Evolutionary conservation across 116 monocot species (phyloP).

Genomic region (Zostera marina): DNA sequence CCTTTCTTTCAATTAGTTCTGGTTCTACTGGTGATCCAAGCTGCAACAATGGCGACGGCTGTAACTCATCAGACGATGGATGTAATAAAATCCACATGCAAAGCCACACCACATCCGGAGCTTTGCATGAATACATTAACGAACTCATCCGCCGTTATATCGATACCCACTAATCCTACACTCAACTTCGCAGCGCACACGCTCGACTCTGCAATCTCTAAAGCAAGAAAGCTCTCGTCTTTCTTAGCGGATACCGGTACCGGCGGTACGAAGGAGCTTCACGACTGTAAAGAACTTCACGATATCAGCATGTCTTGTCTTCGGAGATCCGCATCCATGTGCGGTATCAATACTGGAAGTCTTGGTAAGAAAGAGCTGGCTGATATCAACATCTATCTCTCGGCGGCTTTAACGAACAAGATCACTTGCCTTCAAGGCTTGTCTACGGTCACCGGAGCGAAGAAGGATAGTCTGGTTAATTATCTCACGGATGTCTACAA

Average conservation of each 20-base stretch:
- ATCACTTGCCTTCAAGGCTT: conserved; percentile 78
- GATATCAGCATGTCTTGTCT: conserved; percentile 48
- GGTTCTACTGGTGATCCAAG: too few relatives aligned
- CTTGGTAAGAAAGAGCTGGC: conserved; percentile 1
- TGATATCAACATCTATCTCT: conserved; percentile 38
- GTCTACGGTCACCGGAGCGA: conserved; percentile 23
- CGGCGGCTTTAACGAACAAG: conserved; percentile 71
- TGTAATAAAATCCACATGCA: conserved; percentile 16
- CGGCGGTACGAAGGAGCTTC: conserved; percentile 14
- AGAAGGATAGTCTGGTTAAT: conserved; percentile 10
- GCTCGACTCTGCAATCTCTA: conserved; percentile 42
- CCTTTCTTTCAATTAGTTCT: too few relatives aligned
- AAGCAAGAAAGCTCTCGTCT: conserved; percentile 18
- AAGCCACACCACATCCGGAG: conserved; percentile 51
- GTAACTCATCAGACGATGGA: too few relatives aligned
- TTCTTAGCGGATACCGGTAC: conserved; percentile 17
- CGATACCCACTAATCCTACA: conserved; percentile 24
- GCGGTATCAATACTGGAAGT: background rate
- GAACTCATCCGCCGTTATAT: conserved; percentile 44
- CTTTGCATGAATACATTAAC: conserved; percentile 48
- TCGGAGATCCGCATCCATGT: conserved; percentile 20
- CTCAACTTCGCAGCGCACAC: conserved; percentile 24
- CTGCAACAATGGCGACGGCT: too few relatives aligned
- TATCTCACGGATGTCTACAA: conserved; percentile 22
- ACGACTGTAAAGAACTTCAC: conserved; percentile 84